phyloP scores from a whole-genome alignment of 2,329 filamentous ascomycete genomes.

The Neurospora crassa region DNA sequence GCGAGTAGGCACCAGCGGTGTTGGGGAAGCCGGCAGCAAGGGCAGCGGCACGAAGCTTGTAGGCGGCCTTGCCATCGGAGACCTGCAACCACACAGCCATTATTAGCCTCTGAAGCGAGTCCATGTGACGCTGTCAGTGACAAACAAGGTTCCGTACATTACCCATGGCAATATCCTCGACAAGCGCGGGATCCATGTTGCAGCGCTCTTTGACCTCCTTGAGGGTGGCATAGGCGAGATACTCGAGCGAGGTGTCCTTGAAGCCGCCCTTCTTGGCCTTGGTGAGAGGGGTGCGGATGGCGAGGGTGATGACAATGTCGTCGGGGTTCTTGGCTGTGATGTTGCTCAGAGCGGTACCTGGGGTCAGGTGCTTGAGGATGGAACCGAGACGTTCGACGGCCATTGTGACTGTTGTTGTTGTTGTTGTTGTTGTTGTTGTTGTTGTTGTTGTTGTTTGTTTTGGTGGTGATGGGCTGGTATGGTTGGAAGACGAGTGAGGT shows the following conservation, averaged over 20 bases:
- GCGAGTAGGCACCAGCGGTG: constrained; percentile 68
- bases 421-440: not conserved
- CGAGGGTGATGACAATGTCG: constrained; percentile 92
- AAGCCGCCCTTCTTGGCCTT: constrained; percentile 89
- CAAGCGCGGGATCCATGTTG: constrained; percentile 67
- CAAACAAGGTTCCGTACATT: constrained; percentile 52
- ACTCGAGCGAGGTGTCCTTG: constrained; percentile 89
- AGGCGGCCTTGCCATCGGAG: constrained; percentile 74
- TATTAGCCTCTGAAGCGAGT: not conserved
- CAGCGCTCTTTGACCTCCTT: constrained; percentile 65
- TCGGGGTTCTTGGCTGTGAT: constrained; percentile 90
- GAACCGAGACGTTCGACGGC: constrained; percentile 77
- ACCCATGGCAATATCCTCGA: constrained; percentile 86
- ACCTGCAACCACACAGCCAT: constrained; percentile 44
- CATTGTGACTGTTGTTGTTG: constrained; percentile 40
- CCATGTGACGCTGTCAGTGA: not conserved
- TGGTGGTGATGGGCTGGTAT: not conserved
- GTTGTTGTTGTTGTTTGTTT: not conserved
- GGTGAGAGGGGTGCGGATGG: constrained; percentile 76
- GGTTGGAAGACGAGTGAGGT: not conserved
- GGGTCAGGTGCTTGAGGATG: constrained; percentile 77
- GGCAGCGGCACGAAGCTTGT: constrained; percentile 80
- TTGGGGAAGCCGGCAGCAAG: constrained; percentile 91
- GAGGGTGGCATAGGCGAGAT: constrained; percentile 71
- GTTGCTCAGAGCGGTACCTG: constrained; percentile 51